phyloP scores from a whole-genome alignment of 2,329 filamentous ascomycete species.

The Blumeria hordei region DNA sequence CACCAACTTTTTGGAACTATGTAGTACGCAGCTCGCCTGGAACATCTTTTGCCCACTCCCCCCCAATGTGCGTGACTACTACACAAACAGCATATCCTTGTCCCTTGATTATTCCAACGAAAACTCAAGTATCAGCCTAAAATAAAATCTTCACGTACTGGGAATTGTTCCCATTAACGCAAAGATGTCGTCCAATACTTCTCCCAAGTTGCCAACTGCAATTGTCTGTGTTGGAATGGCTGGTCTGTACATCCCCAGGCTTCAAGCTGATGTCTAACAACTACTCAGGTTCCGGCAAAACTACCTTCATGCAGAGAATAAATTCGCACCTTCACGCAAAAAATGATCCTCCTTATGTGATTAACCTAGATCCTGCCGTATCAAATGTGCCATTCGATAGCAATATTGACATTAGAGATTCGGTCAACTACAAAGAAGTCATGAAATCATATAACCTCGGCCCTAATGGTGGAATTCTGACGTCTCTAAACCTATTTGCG shows the following conservation, averaged over 20 bases:
- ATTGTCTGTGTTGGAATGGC: conserved; percentile 97
- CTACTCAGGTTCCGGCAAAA: conserved; percentile 64
- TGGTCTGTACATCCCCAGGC: conserved; percentile 22
- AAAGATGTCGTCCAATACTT: background rate
- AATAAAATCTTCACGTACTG: too few relatives aligned
- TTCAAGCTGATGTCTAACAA: conserved; percentile 1
- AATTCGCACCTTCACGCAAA: conserved; percentile 75
- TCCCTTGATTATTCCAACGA: too few relatives aligned
- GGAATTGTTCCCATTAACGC: too few relatives aligned
- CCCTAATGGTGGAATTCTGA: conserved; percentile 90
- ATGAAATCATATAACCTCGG: conserved; percentile 99
- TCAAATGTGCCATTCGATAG: conserved; percentile 80
- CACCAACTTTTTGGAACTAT: too few relatives aligned
- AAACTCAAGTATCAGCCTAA: too few relatives aligned
- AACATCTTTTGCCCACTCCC: too few relatives aligned
- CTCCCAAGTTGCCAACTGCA: conserved; percentile 27
- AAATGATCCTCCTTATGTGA: conserved; percentile 67
- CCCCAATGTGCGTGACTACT: too few relatives aligned
- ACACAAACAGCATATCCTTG: too few relatives aligned
- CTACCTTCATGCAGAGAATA: conserved; percentile 98
- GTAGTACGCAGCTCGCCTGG: too few relatives aligned
- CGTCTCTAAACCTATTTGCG: conserved; percentile 83
- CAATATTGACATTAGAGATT: conserved; percentile 97
- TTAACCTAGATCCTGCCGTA: conserved; percentile 93
- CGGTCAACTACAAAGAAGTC: conserved; percentile 97